Evolutionary conservation across 257 asterid genomes (phyloP).

Genomic region (Verbascum thapsus): DNA sequence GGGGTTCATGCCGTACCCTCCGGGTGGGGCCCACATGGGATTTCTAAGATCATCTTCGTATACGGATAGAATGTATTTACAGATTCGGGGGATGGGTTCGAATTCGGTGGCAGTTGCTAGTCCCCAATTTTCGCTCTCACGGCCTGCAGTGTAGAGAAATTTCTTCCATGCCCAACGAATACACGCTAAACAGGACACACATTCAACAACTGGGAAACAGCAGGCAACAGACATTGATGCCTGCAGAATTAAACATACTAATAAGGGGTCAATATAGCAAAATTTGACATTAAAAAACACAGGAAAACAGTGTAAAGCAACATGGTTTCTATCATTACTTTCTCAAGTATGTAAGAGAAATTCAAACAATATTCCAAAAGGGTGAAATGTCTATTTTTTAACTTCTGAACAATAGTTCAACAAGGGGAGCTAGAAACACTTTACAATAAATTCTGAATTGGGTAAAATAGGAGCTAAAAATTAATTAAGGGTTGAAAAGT

Average conservation of each 20-base stretch:
- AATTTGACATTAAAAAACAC: not conserved
- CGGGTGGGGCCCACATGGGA: constrained; percentile 81
- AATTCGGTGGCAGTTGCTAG: constrained; percentile 80
- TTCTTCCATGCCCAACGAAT: constrained; percentile 97
- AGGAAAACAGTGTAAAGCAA: constrained; percentile 17
- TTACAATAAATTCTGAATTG: not conserved
- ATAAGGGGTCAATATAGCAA: constrained; percentile 28
- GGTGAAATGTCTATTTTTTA: constrained; percentile 7
- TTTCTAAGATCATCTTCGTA: constrained; percentile 80
- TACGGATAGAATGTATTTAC: constrained; percentile 69
- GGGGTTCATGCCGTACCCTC: constrained; percentile 82
- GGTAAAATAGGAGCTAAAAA: too few relatives aligned
- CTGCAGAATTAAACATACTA: too few relatives aligned
- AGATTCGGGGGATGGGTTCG: constrained; percentile 80
- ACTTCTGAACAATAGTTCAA: constrained; percentile 11
- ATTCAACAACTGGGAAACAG: constrained; percentile 88
- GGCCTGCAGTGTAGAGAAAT: constrained; percentile 83
- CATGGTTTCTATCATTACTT: too few relatives aligned
- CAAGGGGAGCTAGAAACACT: not conserved
- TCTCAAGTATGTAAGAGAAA: constrained; percentile 6
- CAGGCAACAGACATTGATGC: constrained; percentile 87
- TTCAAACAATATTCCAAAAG: constrained; percentile 10
- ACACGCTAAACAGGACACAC: constrained; percentile 94
- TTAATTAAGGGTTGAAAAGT: not conserved
- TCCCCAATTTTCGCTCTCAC: constrained; percentile 94